Percentiles rank a stretch among this genome's conserved stretches.
Conservation (phyloP, 208 protist genomes). For the Acanthamoeba triangularis region DNA sequence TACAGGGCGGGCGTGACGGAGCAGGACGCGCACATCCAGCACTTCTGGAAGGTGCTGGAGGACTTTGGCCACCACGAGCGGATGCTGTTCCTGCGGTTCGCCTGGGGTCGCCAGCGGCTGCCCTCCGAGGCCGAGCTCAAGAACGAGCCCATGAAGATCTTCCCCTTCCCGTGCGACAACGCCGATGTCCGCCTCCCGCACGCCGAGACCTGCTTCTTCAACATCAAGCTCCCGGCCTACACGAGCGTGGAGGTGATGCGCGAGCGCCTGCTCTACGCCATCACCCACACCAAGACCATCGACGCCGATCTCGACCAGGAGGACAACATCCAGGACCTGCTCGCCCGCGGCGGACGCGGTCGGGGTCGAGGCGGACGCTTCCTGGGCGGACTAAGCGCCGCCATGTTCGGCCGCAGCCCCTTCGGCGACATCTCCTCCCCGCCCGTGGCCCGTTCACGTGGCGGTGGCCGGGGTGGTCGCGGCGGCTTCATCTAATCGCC, state of each 20-base stretch:
- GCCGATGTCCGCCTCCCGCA: conserved; percentile 76
- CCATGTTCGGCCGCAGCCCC: conserved; percentile 9
- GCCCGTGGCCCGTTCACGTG: not conserved
- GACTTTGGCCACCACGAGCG: conserved; percentile 54
- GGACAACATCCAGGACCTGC: conserved; percentile 27
- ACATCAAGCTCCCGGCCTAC: conserved; percentile 85
- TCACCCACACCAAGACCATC: conserved; percentile 76
- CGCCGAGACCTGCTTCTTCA: conserved; percentile 88
- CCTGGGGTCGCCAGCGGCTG: conserved; percentile 74
- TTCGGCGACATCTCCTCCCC: conserved; percentile 1
- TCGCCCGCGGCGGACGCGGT: not conserved
- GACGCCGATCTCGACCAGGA: conserved; percentile 64
- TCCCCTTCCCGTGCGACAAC: conserved; percentile 11
- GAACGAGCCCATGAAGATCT: conserved; percentile 52
- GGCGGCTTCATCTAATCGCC: not conserved
- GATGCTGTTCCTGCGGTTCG: conserved; percentile 77
- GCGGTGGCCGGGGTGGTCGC: not conserved
- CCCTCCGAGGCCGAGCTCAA: conserved; percentile 49
- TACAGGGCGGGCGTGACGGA: conserved; percentile 3
- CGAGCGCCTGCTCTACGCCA: conserved; percentile 81
- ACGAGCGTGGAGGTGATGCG: conserved; percentile 76
- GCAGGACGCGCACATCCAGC: not conserved
- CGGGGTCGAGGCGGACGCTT: conserved; percentile 11
- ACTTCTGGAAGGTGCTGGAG: conserved; percentile 71
- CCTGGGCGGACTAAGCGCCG: not conserved